Percentiles rank a stretch among this genome's conserved stretches.
Conservation (phyloP, 208 protist genomes). For the Crithidia fasciculata region DNA sequence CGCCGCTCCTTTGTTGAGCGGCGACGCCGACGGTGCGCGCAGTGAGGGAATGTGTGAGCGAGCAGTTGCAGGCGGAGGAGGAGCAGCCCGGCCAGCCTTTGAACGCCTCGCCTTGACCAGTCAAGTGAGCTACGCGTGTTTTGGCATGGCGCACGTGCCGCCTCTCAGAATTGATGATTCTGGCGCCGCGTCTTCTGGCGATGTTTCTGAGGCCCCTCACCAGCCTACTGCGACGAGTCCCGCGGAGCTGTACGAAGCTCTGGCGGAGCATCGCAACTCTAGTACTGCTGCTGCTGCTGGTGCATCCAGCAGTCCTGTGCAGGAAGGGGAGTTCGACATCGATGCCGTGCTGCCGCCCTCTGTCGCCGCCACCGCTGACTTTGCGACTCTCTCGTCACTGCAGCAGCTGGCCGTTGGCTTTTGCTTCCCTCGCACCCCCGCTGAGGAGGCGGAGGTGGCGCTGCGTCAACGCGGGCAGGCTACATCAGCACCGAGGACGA, state of each 20-base stretch:
- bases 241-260: conserved; percentile 2
- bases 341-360: neutral
- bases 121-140: conserved; percentile 54
- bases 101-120: conserved; percentile 20
- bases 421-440: conserved; percentile 25
- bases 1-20: neutral
- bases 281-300: too few relatives aligned
- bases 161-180: neutral
- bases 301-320: too few relatives aligned
- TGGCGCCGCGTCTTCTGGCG: neutral
- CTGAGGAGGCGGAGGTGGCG: conserved; percentile 14
- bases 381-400: conserved; percentile 1
- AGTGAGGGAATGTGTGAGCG: too few relatives aligned
- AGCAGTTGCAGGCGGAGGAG: neutral
- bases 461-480: neutral
- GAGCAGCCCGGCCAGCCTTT: conserved; percentile 13
- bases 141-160: conserved; percentile 43
- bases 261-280: neutral
- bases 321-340: neutral
- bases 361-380: neutral
- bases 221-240: neutral
- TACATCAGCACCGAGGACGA: too few relatives aligned
- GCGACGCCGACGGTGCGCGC: neutral
- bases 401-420: conserved; percentile 33
- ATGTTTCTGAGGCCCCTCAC: neutral